phyloP scores from a whole-genome alignment of 2,329 filamentous ascomycete genomes.

The Fusarium aywerte region DNA sequence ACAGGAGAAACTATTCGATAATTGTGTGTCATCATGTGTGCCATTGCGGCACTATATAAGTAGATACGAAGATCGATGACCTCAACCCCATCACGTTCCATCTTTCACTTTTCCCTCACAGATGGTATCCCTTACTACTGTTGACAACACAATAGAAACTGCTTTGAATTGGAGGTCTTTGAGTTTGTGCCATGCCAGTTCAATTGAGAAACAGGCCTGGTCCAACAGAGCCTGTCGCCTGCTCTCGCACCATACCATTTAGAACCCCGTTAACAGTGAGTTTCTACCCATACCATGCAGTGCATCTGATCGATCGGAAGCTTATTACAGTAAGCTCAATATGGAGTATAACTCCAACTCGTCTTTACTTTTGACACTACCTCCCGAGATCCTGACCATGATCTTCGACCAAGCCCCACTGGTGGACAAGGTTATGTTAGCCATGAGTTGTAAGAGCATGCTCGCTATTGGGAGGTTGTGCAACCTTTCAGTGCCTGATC shows the following conservation, averaged over 20 bases:
- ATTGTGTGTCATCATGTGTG: not conserved
- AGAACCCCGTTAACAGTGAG: constrained; percentile 27
- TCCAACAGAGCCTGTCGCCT: not conserved
- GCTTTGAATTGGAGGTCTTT: not conserved
- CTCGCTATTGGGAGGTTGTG: constrained; percentile 33
- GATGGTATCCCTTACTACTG: rapidly evolving
- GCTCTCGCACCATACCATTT: constrained; percentile 8
- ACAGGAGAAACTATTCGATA: not conserved
- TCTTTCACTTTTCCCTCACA: not conserved
- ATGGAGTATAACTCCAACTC: not conserved
- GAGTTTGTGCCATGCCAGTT: constrained; percentile 9
- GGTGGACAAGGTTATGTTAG: constrained; percentile 34
- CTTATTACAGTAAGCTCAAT: constrained; percentile 20
- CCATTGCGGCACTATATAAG: not conserved
- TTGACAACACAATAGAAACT: not conserved
- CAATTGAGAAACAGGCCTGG: constrained; percentile 11
- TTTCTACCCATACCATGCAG: not conserved
- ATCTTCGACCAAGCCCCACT: constrained; percentile 32
- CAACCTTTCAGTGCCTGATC: constrained; percentile 32
- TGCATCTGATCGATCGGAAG: not conserved
- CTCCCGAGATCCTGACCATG: constrained; percentile 44
- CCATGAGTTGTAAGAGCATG: constrained; percentile 39
- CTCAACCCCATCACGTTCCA: not conserved
- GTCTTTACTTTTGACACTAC: constrained; percentile 37
- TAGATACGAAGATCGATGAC: not conserved